Evolutionary conservation across 805 yeast genomes (phyloP), one percentile per base, ranked within the genome.

Genomic region (Debaryomyces hansenii): DNA sequence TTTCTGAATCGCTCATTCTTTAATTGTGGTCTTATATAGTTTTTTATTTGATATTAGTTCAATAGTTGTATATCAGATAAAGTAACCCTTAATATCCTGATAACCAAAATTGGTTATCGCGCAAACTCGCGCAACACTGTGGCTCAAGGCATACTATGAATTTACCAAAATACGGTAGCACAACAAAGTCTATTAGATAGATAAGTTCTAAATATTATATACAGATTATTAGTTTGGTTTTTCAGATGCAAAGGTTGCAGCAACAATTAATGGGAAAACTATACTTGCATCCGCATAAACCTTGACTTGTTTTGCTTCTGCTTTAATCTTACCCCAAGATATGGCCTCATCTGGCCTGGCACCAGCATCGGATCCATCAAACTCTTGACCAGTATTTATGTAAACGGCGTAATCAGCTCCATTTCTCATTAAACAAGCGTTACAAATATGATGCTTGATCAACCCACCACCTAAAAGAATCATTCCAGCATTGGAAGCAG

Each of bases 281-380:
- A 90, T 75, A 10, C 97, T 87, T 14, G 89, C 99, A 65, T 94
- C 99, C 12, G 96, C 95, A 59, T 88, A 94, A 38, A 94, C 91
- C 71, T 94, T 94, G 46, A 90, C 96, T 49, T 85, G 80, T 59
- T 80, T 82, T 27, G 99, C 99, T 36, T 90, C 96, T 5, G 96
- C 87, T 72, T 90, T 91, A 69, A 94, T 94, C 69, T 94, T 94
- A 53, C 99, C 99, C 99, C 99, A 94, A 34, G 96, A 87, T 44
- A 94, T 87, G 21, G 99, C 99, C 72, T 94, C 99, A 66, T 94
- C 99, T 1, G 98, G 98, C 65, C 99, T 82, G 5, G 99, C 99
- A 54, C 99, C 99, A 9, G 99, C 98, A 67, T 94, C 99, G 20
- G 97, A 89, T 40, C 99, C 99, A 63, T 94, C 99, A 59, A 90